A percentile compares a stretch with the other conserved stretches of the same genome.
Conservation (phyloP, 163 green algal genomes). For the Prototheca cutis region DNA sequence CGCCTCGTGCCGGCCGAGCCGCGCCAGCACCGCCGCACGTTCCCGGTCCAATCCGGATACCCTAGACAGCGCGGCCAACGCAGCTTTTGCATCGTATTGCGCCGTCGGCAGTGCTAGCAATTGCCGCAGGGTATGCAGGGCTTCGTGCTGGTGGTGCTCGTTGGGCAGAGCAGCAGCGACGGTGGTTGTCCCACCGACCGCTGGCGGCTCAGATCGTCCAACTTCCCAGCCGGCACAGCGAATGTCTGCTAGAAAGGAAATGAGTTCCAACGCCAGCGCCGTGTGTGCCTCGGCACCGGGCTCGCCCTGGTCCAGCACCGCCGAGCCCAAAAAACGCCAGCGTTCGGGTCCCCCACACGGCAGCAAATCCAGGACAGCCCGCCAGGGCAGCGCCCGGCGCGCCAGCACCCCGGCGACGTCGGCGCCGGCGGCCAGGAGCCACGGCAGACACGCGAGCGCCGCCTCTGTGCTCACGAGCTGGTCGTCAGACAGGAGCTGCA, state of each 20-base stretch:
- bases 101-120: too few relatives aligned
- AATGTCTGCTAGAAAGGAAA: too few relatives aligned
- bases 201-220: too few relatives aligned
- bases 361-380: slow-evolving; percentile 30
- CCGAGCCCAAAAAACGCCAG: slow-evolving; percentile 38
- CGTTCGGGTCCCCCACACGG: slow-evolving; percentile 4
- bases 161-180: too few relatives aligned
- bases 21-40: neutral
- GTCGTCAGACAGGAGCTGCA: slow-evolving; percentile 16
- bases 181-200: too few relatives aligned
- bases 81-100: neutral
- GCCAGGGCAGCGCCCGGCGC: slow-evolving; percentile 2
- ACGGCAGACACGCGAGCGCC: slow-evolving; percentile 29
- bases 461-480: neutral
- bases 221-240: too few relatives aligned
- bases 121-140: too few relatives aligned
- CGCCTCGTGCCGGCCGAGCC: slow-evolving; percentile 23
- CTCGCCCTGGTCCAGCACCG: slow-evolving; percentile 13
- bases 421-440: slow-evolving; percentile 28
- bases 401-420: slow-evolving; percentile 22
- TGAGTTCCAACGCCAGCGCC: neutral
- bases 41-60: neutral
- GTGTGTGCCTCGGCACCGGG: neutral
- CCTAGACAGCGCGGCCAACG: neutral
- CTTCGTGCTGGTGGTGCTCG: too few relatives aligned